These are phyloP conservation scores for Garcileccinum viscosum DNA, from an alignment of 1,284 basidiomycete genomes.

Conservation along the genomic window DNA sequence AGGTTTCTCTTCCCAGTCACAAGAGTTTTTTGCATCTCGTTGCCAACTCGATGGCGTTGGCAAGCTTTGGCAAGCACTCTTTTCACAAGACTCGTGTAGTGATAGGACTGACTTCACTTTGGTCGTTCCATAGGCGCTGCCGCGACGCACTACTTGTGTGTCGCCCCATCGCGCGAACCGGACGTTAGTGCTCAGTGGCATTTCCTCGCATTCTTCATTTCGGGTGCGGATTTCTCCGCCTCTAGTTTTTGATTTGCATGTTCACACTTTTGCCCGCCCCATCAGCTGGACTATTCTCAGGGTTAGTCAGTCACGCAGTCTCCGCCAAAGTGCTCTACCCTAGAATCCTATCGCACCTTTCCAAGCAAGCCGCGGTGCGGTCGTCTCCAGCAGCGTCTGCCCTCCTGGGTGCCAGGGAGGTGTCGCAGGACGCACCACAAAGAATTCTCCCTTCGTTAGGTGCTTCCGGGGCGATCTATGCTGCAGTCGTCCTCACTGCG, in stretches of 20 bases:
- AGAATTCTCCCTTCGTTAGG: slow-evolving; percentile 78
- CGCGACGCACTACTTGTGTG: not conserved
- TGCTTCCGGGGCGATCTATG: slow-evolving; percentile 87
- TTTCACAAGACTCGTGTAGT: not conserved
- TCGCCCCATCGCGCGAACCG: slow-evolving; percentile 22
- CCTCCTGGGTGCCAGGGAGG: slow-evolving; percentile 37
- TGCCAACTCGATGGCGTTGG: slow-evolving; percentile 72
- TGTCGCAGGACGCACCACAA: slow-evolving; percentile 41
- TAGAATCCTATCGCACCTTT: slow-evolving; percentile 47
- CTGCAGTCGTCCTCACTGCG: slow-evolving; percentile 77
- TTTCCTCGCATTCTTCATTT: slow-evolving; percentile 77
- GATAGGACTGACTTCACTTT: slow-evolving; percentile 9
- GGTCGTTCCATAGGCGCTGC: not conserved
- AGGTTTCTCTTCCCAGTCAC: slow-evolving; percentile 52
- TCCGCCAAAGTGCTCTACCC: slow-evolving; percentile 74
- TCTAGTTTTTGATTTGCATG: not conserved
- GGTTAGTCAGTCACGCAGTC: slow-evolving; percentile 73
- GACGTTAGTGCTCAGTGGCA: slow-evolving; percentile 76
- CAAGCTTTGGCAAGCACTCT: slow-evolving; percentile 67
- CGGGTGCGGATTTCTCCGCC: slow-evolving; percentile 50
- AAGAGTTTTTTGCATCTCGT: slow-evolving; percentile 63
- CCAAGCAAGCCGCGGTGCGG: slow-evolving; percentile 34
- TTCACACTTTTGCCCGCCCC: not conserved
- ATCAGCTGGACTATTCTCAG: slow-evolving; percentile 72
- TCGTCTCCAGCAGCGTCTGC: slow-evolving; percentile 56